Base-by-base conservation (phyloP, 768 basidiomycete species). In the Amanita brunnescens region DNA sequence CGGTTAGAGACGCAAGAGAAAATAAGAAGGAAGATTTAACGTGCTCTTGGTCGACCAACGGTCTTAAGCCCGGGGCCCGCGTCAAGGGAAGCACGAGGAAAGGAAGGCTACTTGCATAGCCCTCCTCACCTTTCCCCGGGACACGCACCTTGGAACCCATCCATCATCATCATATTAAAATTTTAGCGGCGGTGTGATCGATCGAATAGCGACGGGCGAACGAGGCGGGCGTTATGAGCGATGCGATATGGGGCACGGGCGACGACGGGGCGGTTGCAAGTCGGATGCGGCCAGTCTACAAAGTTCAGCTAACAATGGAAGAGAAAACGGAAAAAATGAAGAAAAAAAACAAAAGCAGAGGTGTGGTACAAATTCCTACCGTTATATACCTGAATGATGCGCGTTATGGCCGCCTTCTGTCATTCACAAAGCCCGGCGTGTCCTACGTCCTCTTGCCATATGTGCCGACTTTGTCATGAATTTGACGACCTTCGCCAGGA, bases 21-120 rank as follows among this genome's bases (percentile, higher is more conserved):
- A 23, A 10, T 23, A 9, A 23, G 21, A 24, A 41, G 40, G 21
- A 2, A 41, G 8, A 14, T 44, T 45, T 32, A 45, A 46, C 45
- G 45, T 46, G 30, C 45, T 33, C 33, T 34, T 46, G 45, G 45
- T 46, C 21, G 45, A 46, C 45, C 30, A 42, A 2, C 32, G 30
- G 30, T 46, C 30, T 46, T 34, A 46, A 48, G 47, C 47, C 47
- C 47, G 37, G 47, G 37, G 47, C 35, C 47, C 47, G 26, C 47
- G 47, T 16, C 47, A 48, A 48, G 47, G 47, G 34, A 48, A 35
- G 47, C 47, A 48, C 35, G 37, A 48, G 45, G 45, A 46, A 6
- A 18, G 21, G 21, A 46, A 23, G 32, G 45, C 32, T 35, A 16
- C 13, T 30, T 18, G 23, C 43, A 16, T 29, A 29, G 26, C 26